Conservation (phyloP, 78 protist genomes). For the Trichosphaerium sp. region DNA sequence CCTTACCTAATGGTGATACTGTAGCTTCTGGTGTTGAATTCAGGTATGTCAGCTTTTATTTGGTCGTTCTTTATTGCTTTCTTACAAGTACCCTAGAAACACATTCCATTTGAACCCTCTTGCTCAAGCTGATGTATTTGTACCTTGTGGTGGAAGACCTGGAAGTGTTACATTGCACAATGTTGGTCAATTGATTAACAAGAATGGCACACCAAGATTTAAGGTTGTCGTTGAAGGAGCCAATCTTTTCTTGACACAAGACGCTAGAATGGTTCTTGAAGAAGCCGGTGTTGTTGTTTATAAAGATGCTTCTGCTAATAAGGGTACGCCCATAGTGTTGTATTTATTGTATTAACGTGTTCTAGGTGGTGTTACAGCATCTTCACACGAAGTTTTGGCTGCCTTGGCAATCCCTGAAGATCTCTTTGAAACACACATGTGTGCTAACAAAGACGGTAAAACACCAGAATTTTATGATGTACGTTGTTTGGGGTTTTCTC, state of each 20-base stretch:
- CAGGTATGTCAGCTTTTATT: too few relatives aligned
- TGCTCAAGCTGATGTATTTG: conserved; percentile 7
- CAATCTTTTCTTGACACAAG: conserved; percentile 74
- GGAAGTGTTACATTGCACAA: conserved; percentile 55
- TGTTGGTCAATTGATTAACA: conserved; percentile 16
- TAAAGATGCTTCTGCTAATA: conserved; percentile 79
- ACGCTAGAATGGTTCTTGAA: conserved; percentile 73
- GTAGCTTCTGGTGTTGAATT: conserved; percentile 60
- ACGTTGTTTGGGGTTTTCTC: too few relatives aligned
- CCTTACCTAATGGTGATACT: conserved; percentile 25
- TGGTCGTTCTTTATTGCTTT: too few relatives aligned
- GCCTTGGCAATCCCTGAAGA: conserved; percentile 61
- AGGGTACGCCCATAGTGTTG: too few relatives aligned
- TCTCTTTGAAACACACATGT: conserved; percentile 46
- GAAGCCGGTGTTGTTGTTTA: conserved; percentile 64
- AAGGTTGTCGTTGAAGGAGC: conserved; percentile 86
- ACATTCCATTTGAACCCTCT: conserved; percentile 59
- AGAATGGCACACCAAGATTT: conserved; percentile 20
- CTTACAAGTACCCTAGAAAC: too few relatives aligned
- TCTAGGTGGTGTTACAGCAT: conserved; percentile 81
- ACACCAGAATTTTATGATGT: too few relatives aligned
- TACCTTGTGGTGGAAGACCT: conserved; percentile 89
- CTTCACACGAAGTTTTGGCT: conserved; percentile 71
- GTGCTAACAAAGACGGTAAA: conserved; percentile 26
- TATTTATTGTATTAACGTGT: too few relatives aligned